phyloP scores from a whole-genome alignment of 2,329 filamentous ascomycete genomes.

The Claviceps capensis region DNA sequence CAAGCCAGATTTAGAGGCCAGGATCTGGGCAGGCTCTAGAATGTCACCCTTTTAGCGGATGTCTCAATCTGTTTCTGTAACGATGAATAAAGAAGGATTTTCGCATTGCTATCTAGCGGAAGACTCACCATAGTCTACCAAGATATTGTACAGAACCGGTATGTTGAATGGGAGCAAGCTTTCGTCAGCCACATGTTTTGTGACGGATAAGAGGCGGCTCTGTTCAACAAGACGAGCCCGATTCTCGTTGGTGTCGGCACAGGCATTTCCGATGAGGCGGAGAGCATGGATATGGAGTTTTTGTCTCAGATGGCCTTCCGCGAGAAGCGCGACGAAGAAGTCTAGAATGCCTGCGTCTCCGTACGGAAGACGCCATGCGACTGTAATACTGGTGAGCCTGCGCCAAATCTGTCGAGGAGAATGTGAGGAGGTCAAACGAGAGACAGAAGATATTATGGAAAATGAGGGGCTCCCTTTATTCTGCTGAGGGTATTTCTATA shows the following conservation, averaged over 20 bases:
- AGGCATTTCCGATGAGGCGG: constrained; percentile 47
- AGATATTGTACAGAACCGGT: constrained; percentile 48
- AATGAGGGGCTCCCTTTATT: background rate
- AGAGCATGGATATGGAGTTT: constrained; percentile 39
- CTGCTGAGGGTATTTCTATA: background rate
- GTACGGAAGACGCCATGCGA: constrained; percentile 40
- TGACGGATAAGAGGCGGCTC: constrained; percentile 32
- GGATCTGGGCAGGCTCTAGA: constrained; percentile 41
- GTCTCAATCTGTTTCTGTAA: background rate
- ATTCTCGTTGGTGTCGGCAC: constrained; percentile 50
- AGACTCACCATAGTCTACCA: constrained; percentile 46
- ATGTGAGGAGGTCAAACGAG: background rate
- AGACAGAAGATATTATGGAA: background rate
- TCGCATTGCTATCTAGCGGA: no score
- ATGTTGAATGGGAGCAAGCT: constrained; percentile 37
- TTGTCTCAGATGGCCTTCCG: constrained; percentile 22
- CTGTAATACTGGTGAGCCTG: constrained; percentile 19
- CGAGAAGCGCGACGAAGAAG: constrained; percentile 38
- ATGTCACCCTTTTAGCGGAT: background rate
- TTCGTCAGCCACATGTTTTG: constrained; percentile 33
- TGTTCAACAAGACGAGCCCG: constrained; percentile 39
- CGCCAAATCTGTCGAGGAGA: background rate
- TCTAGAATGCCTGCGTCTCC: constrained; percentile 44
- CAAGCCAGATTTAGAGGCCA: constrained; percentile 38
- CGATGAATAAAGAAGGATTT: no score